Percentiles rank a stretch among this genome's conserved stretches.
Evolutionary conservation across 1,139 yeast genomes (phyloP).

Genomic region (Arxiozyma telluris): DNA sequence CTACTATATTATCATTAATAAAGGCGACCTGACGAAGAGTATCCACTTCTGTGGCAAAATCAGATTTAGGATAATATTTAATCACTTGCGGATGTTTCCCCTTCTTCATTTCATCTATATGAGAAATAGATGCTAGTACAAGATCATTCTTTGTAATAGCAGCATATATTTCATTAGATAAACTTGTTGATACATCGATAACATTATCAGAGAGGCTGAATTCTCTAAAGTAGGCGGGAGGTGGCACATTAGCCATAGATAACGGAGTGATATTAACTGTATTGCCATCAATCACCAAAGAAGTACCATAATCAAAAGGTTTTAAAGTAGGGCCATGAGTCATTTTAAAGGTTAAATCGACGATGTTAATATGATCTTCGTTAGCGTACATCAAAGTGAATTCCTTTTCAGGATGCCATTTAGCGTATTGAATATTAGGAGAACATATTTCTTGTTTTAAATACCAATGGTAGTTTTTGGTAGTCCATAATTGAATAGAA

Average conservation of each 20-base stretch:
- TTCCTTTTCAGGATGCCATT: constrained; percentile 90
- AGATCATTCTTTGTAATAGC: constrained; percentile 41
- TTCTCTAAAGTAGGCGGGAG: constrained; percentile 77
- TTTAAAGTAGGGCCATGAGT: constrained; percentile 59
- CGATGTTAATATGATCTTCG: constrained; percentile 43
- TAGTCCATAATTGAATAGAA: constrained; percentile 76
- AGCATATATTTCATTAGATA: constrained; percentile 52
- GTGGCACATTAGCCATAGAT: constrained; percentile 83
- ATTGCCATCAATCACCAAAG: constrained; percentile 71
- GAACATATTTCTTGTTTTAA: constrained; percentile 64
- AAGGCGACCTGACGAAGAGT: constrained; percentile 58
- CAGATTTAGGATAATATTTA: constrained; percentile 32
- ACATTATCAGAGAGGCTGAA: constrained; percentile 47
- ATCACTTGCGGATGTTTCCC: constrained; percentile 43
- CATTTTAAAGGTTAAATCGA: constrained; percentile 59
- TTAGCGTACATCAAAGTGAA: constrained; percentile 62
- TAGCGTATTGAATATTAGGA: constrained; percentile 40
- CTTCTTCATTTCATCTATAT: constrained; percentile 30
- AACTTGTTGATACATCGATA: constrained; percentile 54
- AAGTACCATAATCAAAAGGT: constrained; percentile 70
- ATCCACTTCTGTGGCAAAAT: constrained; percentile 38
- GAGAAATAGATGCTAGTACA: constrained; percentile 36
- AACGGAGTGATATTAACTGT: constrained; percentile 75
- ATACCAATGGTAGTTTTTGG: constrained; percentile 93
- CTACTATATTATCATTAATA: constrained; percentile 42